A percentile compares a stretch with the other conserved stretches of the same genome.
These are phyloP conservation scores for Triglochin maritima DNA, from an alignment of 106 monocot genomes.

Conservation along the genomic window DNA sequence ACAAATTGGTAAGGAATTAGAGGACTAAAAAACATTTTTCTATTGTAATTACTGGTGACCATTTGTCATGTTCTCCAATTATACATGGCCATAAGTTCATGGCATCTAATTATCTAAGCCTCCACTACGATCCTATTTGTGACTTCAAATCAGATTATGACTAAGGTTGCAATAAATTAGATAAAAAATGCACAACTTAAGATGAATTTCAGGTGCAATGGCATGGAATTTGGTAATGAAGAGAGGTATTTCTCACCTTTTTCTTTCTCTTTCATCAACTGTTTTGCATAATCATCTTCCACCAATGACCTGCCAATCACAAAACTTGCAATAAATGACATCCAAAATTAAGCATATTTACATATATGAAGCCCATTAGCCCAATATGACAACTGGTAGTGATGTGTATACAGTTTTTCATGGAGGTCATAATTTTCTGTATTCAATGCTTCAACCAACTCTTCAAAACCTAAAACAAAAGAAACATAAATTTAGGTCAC, in stretches of 20 bases:
- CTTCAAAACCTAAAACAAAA: neutral
- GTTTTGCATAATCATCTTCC: constrained; percentile 9
- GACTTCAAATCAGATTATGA: neutral
- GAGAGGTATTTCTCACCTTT: neutral
- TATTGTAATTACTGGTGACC: neutral
- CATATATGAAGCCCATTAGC: neutral
- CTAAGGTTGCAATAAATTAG: neutral
- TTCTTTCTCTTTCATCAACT: constrained; percentile 7
- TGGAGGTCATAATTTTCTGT: constrained; percentile 1
- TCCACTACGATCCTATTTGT: neutral
- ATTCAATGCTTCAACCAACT: constrained; percentile 7
- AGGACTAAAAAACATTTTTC: neutral
- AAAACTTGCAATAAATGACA: neutral
- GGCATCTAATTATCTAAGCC: neutral
- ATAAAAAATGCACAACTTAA: neutral
- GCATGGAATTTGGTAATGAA: neutral
- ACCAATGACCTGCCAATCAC: neutral
- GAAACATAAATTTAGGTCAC: neutral
- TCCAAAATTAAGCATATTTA: neutral
- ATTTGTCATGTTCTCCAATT: neutral
- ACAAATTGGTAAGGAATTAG: neutral
- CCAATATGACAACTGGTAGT: neutral
- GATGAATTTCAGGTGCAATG: neutral
- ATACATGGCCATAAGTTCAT: neutral
- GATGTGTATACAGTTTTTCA: neutral